Evolutionary conservation across 192 early-diverging fungal genomes (phyloP).

Genomic region (Allomyces javanicus): DNA sequence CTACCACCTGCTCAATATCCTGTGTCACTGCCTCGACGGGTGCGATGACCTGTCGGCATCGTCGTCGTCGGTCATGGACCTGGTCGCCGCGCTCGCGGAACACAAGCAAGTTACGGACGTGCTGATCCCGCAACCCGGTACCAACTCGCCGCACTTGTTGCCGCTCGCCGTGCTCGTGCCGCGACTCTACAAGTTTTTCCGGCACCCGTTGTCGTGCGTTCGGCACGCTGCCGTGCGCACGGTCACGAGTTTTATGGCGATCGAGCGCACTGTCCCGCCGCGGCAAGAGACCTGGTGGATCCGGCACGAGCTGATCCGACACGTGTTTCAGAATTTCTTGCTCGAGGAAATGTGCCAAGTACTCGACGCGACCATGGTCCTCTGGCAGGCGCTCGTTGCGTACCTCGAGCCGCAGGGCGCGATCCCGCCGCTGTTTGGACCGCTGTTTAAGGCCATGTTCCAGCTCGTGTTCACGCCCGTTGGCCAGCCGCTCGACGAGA

Average conservation of each 20-base stretch:
- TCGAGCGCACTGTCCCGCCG: conserved; percentile 24
- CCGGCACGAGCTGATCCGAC: conserved; percentile 35
- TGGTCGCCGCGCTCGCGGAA: conserved; percentile 66
- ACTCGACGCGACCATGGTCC: conserved; percentile 26
- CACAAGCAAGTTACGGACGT: conserved; percentile 31
- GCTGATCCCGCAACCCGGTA: conserved; percentile 7
- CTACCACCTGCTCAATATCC: conserved; percentile 46
- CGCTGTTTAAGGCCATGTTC: conserved; percentile 20
- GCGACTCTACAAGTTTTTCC: conserved; percentile 79
- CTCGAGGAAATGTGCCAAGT: conserved; percentile 55
- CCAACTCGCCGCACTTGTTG: background rate
- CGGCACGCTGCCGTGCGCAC: conserved; percentile 65
- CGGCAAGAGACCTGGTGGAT: conserved; percentile 31
- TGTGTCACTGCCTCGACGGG: conserved; percentile 78
- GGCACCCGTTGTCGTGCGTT: conserved; percentile 72
- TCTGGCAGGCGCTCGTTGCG: conserved; percentile 46
- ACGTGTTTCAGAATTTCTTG: conserved; percentile 80
- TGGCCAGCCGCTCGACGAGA: conserved; percentile 47
- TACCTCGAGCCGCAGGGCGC: conserved; percentile 5
- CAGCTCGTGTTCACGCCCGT: conserved; percentile 61
- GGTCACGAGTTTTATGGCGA: conserved; percentile 47
- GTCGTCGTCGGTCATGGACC: conserved; percentile 76
- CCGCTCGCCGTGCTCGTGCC: conserved; percentile 41
- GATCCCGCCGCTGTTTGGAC: background rate
- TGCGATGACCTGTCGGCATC: conserved; percentile 86